Conservation (phyloP, 2,329 filamentous ascomycete species). For the Rhytidhysteron rufulum region DNA sequence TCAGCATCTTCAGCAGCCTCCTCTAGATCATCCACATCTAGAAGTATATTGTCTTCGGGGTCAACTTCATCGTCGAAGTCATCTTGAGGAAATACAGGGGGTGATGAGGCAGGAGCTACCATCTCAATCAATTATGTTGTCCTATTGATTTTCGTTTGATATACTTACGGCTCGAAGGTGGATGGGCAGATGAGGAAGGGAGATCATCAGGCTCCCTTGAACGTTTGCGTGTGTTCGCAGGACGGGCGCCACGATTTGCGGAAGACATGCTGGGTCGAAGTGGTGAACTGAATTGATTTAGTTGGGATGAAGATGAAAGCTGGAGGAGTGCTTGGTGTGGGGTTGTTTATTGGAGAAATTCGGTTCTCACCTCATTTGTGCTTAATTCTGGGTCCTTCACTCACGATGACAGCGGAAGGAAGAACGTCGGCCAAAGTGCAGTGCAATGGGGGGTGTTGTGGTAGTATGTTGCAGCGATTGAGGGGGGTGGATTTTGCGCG, state of each 20-base stretch:
- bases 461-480: background rate
- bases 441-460: background rate
- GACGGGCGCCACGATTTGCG: slow-evolving; percentile 68
- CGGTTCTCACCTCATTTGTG: slow-evolving; percentile 22
- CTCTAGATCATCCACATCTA: slow-evolving; percentile 63
- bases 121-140: background rate
- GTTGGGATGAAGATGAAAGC: slow-evolving; percentile 19
- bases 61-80: slow-evolving; percentile 71
- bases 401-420: background rate
- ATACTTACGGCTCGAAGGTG: slow-evolving; percentile 61
- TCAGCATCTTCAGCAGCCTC: slow-evolving; percentile 67
- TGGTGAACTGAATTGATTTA: slow-evolving; percentile 62
- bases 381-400: background rate
- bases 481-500: too few relatives aligned
- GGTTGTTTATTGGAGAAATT: background rate
- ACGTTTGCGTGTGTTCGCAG: slow-evolving; percentile 57
- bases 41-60: slow-evolving; percentile 63
- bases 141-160: background rate
- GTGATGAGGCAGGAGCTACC: slow-evolving; percentile 55
- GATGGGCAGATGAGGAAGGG: slow-evolving; percentile 53
- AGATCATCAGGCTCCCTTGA: slow-evolving; percentile 61
- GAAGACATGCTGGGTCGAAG: slow-evolving; percentile 76
- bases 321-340: slow-evolving; percentile 3
- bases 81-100: slow-evolving; percentile 63
- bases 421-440: background rate